These are phyloP conservation scores for Hysterium pulicare DNA, from an alignment of 2,329 filamentous ascomycete species.

Conservation along the genomic window DNA sequence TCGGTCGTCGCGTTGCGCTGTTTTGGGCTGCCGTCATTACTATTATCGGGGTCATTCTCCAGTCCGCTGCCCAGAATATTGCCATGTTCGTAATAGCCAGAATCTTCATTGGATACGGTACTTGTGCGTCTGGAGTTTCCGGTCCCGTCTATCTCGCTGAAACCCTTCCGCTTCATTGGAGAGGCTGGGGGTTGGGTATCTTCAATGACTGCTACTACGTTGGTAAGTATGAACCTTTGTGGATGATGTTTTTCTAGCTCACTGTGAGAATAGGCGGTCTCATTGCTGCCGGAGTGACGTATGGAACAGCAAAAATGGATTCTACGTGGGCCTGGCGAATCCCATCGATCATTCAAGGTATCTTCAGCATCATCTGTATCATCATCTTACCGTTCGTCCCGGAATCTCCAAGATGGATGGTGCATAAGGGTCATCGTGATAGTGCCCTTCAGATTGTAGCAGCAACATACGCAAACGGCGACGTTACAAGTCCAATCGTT, in stretches of 20 bases:
- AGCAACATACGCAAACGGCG: too few species aligned
- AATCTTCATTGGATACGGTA: conserved; percentile 49
- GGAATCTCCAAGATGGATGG: neutral
- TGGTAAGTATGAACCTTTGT: conserved; percentile 2
- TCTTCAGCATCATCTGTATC: conserved; percentile 43
- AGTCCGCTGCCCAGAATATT: conserved; percentile 49
- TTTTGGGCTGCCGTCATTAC: conserved; percentile 43
- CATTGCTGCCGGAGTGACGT: conserved; percentile 47
- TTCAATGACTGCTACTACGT: conserved; percentile 3
- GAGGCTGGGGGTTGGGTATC: conserved; percentile 42
- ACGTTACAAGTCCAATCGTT: too few species aligned
- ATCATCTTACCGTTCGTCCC: conserved; percentile 30
- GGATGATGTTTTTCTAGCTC: neutral
- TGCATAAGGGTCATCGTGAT: conserved; percentile 25
- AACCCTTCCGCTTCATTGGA: conserved; percentile 44
- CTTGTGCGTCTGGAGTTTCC: conserved; percentile 41
- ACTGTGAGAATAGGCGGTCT: conserved; percentile 14
- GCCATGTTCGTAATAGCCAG: conserved; percentile 51
- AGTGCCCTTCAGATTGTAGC: conserved; percentile 46
- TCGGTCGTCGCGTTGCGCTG: conserved; percentile 45
- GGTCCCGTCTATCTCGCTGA: conserved; percentile 50
- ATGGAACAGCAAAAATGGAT: conserved; percentile 18
- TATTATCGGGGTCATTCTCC: conserved; percentile 46
- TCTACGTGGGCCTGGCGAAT: conserved; percentile 38
- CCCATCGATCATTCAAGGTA: conserved; percentile 46